Percentiles rank a stretch among this genome's conserved stretches.
These are phyloP conservation scores for Neospermospora avenae DNA, from an alignment of 2,329 filamentous ascomycete species.

Conservation along the genomic window DNA sequence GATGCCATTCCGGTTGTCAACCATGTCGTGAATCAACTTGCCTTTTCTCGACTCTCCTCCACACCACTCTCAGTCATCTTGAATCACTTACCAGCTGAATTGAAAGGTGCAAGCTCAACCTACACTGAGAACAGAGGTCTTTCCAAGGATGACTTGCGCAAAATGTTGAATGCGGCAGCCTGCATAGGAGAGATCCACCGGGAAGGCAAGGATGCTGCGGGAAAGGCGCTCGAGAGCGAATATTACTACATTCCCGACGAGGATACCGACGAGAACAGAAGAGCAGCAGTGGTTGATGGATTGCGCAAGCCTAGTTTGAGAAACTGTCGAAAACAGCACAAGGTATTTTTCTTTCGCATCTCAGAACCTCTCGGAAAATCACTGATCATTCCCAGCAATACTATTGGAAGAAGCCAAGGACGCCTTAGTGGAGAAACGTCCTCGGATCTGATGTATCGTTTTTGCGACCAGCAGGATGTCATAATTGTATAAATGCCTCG, in stretches of 20 bases:
- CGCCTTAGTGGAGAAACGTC: constrained; percentile 42
- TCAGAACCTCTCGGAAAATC: constrained; percentile 6
- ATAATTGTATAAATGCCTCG: constrained; percentile 15
- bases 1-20: constrained; percentile 57
- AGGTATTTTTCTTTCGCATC: constrained; percentile 56
- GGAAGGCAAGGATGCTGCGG: constrained; percentile 93
- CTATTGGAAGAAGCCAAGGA: constrained; percentile 64
- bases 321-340: constrained; percentile 91
- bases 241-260: constrained; percentile 94
- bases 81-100: constrained; percentile 72
- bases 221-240: constrained; percentile 89
- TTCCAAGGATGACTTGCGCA: constrained; percentile 61
- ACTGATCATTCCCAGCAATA: constrained; percentile 52
- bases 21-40: constrained; percentile 92
- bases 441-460: constrained; percentile 1
- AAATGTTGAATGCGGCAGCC: constrained; percentile 66
- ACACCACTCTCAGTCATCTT: constrained; percentile 88
- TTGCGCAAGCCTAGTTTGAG: constrained; percentile 85
- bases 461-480: constrained; percentile 1
- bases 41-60: constrained; percentile 88
- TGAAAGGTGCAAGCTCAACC: constrained; percentile 42
- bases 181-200: constrained; percentile 88
- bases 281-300: constrained; percentile 79
- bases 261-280: constrained; percentile 74
- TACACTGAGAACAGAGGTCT: constrained; percentile 44